phyloP scores from a whole-genome alignment of 2,329 filamentous ascomycete species.

The Diplodia corticola region DNA sequence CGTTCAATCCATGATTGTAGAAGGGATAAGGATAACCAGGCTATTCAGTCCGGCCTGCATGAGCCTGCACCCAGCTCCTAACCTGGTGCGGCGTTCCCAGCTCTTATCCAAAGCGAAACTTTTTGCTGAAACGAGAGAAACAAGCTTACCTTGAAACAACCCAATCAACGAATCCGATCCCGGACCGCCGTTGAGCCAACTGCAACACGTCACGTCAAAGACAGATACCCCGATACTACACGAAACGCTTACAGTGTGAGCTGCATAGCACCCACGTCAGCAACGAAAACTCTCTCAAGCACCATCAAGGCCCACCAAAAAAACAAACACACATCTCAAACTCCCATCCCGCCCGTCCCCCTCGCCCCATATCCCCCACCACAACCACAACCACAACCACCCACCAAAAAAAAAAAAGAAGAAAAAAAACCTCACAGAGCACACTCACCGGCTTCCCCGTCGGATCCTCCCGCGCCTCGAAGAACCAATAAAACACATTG shows the following conservation, averaged over 20 bases:
- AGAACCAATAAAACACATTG: slow-evolving; percentile 51
- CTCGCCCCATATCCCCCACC: too few relatives aligned
- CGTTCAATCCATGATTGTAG: neutral
- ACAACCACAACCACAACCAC: neutral
- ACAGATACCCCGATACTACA: neutral
- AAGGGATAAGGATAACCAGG: neutral
- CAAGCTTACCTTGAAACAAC: slow-evolving; percentile 33
- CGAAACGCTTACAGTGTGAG: slow-evolving; percentile 10
- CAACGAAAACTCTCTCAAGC: neutral
- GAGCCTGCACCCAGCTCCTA: neutral
- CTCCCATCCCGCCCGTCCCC: neutral
- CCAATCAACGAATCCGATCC: slow-evolving; percentile 48
- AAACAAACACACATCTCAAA: neutral
- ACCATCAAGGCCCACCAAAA: too few relatives aligned
- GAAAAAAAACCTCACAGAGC: neutral
- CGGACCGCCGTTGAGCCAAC: slow-evolving; percentile 37
- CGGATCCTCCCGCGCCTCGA: slow-evolving; percentile 50
- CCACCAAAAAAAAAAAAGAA: too few relatives aligned
- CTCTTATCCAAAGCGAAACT: neutral
- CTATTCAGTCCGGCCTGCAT: neutral
- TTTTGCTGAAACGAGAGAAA: slow-evolving; percentile 3
- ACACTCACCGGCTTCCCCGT: slow-evolving; percentile 21
- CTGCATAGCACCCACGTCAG: neutral
- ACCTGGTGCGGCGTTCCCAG: neutral
- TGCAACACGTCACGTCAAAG: neutral